Base-by-base conservation (phyloP, 192 early-diverging fungal species). In the Cetraspora pellucida region DNA sequence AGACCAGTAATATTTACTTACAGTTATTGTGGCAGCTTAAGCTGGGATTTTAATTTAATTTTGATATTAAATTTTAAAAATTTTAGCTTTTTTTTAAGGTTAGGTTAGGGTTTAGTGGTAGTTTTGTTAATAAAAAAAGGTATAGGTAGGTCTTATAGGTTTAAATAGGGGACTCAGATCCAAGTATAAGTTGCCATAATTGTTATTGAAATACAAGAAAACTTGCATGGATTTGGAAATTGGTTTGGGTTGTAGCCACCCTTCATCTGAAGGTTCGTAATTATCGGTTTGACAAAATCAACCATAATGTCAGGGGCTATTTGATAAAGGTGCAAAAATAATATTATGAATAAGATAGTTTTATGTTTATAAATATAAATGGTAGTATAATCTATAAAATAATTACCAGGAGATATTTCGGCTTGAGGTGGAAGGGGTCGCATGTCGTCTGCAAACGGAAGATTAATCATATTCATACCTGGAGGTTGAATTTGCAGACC, bases 401-500 rank as follows among this genome's bases (percentile, higher is more conserved):
- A 75, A 59, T 61, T 70, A 77, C 77, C 76, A 31, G 79, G 67
- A 43, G 74, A 68, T 7, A 49, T 45, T 13, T 79, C 67, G 14
- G 78, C 58, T 37, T 79, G 47, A 27, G 79, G 72, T 37, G 83
- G 86, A 14, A 83, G 37, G 10, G 77, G 64, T 49, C 94, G 83
- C 50, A 91, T 83, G 72, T 95, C 94, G 72, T 95, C 93, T n/a
- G 85, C 88, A 85, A 87, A 95, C 19, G 94, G 94, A 31, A 95
- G 66, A 31, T 77, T 80, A 47, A 92, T 82, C 30, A 92, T 66
- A 66, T 92, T 81, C 59, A 94, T 89, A 9, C 93, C 94, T 10
- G 85, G 88, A 14, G 92, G 90, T 17, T 78, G 75, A 25, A 86
- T 74, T 75, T 87, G 79, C 13, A 65, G 81, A 43, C 81, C 82